These are phyloP conservation scores for Saccharomyces mikatae DNA, from an alignment of 805 yeast genomes.

Conservation along the genomic window DNA sequence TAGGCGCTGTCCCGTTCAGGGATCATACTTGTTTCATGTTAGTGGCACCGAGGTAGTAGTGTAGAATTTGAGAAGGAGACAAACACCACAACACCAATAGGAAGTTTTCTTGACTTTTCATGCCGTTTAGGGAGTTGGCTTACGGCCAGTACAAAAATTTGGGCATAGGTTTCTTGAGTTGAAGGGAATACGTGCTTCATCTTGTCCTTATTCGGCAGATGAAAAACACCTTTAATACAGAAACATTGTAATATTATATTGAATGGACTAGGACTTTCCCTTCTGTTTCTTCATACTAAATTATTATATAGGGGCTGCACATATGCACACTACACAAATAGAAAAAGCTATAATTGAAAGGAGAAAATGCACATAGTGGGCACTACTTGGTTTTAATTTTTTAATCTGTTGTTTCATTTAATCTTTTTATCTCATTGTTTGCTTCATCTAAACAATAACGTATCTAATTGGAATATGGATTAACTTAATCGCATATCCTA, in stretches of 20 bases:
- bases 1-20: neutral
- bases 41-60: neutral
- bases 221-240: neutral
- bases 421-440: neutral
- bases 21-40: neutral
- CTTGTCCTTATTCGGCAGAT: neutral
- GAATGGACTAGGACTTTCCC: neutral
- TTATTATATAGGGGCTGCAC: neutral
- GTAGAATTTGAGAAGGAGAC: neutral
- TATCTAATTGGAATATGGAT: constrained; percentile 94
- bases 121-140: neutral
- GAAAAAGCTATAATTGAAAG: neutral
- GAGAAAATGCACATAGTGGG: neutral
- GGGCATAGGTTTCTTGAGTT: neutral
- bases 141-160: neutral
- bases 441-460: constrained; percentile 61
- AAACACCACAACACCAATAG: neutral
- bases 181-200: neutral
- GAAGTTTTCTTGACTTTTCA: neutral
- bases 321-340: neutral
- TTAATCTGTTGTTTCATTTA: neutral
- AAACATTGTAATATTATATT: neutral
- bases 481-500: constrained; percentile 91
- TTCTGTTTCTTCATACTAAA: neutral
- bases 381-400: neutral